phyloP scores from a whole-genome alignment of 371 early-diverging fungal species.

The Synchytrium microbalum region DNA sequence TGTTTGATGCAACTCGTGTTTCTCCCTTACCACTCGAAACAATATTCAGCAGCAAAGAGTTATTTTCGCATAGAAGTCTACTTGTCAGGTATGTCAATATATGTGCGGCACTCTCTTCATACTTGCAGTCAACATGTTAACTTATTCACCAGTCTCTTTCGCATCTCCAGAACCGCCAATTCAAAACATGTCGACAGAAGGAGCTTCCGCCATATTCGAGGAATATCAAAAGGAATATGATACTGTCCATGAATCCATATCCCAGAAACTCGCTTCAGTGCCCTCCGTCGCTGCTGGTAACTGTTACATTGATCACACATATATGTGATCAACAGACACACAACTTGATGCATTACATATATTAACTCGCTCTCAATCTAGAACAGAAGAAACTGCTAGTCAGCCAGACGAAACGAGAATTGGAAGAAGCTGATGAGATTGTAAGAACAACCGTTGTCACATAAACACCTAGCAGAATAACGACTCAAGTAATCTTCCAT shows the following conservation, averaged over 20 bases:
- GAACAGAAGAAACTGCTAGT: slow-evolving; percentile 65
- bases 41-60: too few relatives aligned
- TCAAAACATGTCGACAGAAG: slow-evolving; percentile 1
- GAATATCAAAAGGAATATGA: slow-evolving; percentile 82
- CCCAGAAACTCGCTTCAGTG: background rate
- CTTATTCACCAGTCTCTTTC: too few relatives aligned
- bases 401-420: slow-evolving; percentile 70
- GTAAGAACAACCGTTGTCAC: slow-evolving; percentile 34
- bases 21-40: too few relatives aligned
- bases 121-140: too few relatives aligned
- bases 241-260: slow-evolving; percentile 29
- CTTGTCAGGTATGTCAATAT: too few relatives aligned
- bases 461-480: background rate
- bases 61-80: too few relatives aligned
- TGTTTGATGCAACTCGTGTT: too few relatives aligned
- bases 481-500: background rate
- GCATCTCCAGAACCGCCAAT: too few relatives aligned
- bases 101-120: too few relatives aligned
- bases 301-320: too few relatives aligned
- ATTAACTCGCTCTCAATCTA: slow-evolving; percentile 21
- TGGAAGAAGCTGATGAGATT: slow-evolving; percentile 88
- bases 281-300: background rate
- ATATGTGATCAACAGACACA: background rate
- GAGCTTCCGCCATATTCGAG: slow-evolving; percentile 44
- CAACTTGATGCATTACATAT: background rate